These are phyloP conservation scores for Gentiana straminea DNA, from an alignment of 257 asterid genomes.

Conservation along the genomic window DNA sequence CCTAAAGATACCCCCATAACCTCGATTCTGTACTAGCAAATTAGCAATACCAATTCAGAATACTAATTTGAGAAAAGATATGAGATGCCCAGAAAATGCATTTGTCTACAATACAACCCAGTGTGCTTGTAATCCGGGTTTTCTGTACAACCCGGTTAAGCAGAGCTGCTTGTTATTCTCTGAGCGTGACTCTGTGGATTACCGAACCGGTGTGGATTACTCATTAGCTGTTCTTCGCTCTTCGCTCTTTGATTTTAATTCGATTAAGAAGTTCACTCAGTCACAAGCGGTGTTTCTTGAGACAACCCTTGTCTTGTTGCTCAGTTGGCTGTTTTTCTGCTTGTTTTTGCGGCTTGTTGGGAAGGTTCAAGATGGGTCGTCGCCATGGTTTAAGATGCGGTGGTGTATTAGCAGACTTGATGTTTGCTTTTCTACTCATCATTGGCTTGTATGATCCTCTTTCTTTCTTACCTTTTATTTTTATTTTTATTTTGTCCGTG, in stretches of 20 bases:
- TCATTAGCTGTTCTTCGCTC: constrained; percentile 40
- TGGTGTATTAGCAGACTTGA: constrained; percentile 97
- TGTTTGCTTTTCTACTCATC: constrained; percentile 66
- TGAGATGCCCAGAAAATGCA: constrained; percentile 62
- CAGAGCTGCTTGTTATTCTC: constrained; percentile 43
- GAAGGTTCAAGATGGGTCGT: constrained; percentile 57
- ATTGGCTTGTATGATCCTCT: constrained; percentile 50
- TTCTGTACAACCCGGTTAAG: constrained; percentile 25
- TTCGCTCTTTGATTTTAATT: constrained; percentile 58
- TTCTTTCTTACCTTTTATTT: no score
- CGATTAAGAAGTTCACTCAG: constrained; percentile 69
- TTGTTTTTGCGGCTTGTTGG: constrained; percentile 37
- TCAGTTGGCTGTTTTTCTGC: constrained; percentile 71
- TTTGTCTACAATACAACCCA: constrained; percentile 45
- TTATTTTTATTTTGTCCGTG: no score
- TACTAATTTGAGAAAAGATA: constrained; percentile 5
- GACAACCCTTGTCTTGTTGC: constrained; percentile 58
- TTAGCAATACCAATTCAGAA: no score
- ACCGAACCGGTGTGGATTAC: constrained; percentile 60
- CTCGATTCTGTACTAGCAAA: no score
- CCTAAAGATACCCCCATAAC: no score
- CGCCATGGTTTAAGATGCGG: constrained; percentile 66
- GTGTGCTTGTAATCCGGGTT: constrained; percentile 84
- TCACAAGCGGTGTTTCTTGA: constrained; percentile 90
- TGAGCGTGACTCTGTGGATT: constrained; percentile 21